phyloP scores from a whole-genome alignment of 768 basidiomycete species.

The Xerocomellus amylosporus region DNA sequence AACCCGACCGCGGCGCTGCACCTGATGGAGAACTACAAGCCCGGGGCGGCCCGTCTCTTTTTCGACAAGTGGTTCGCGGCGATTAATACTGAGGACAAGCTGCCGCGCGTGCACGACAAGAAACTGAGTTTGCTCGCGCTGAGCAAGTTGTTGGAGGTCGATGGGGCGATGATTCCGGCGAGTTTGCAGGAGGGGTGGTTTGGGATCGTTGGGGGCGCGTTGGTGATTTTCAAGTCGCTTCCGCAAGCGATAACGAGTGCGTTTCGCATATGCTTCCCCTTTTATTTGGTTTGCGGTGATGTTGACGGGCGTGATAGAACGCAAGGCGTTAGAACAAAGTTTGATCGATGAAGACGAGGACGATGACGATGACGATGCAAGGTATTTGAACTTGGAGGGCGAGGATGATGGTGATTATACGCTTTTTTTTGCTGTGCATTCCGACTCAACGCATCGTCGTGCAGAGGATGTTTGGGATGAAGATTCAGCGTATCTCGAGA shows the following conservation, averaged over 20 bases:
- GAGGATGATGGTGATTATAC: constrained; percentile 53
- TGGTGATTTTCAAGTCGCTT: constrained; percentile 74
- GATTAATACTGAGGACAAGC: constrained; percentile 53
- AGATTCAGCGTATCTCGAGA: constrained; percentile 83
- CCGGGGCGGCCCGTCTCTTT: constrained; percentile 68
- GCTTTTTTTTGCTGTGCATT: not conserved
- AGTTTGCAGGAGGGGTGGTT: constrained; percentile 69
- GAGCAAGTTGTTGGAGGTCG: constrained; percentile 73
- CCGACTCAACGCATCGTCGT: not conserved
- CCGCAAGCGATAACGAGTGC: constrained; percentile 76
- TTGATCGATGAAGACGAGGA: constrained; percentile 42
- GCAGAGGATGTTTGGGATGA: constrained; percentile 88
- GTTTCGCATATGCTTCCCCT: constrained; percentile 18
- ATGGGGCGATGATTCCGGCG: constrained; percentile 53
- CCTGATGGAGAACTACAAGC: constrained; percentile 60
- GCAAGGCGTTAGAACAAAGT: constrained; percentile 58
- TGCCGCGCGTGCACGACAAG: constrained; percentile 90
- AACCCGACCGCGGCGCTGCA: constrained; percentile 76
- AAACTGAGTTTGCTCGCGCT: constrained; percentile 76
- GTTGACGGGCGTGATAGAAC: constrained; percentile 36
- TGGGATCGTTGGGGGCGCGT: constrained; percentile 63
- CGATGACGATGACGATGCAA: constrained; percentile 49
- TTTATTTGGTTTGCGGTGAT: not conserved
- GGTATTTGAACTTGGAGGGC: constrained; percentile 59
- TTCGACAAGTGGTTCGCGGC: constrained; percentile 83